Conservation (phyloP, 306 rosid species). For the Ceratonia siliqua region DNA sequence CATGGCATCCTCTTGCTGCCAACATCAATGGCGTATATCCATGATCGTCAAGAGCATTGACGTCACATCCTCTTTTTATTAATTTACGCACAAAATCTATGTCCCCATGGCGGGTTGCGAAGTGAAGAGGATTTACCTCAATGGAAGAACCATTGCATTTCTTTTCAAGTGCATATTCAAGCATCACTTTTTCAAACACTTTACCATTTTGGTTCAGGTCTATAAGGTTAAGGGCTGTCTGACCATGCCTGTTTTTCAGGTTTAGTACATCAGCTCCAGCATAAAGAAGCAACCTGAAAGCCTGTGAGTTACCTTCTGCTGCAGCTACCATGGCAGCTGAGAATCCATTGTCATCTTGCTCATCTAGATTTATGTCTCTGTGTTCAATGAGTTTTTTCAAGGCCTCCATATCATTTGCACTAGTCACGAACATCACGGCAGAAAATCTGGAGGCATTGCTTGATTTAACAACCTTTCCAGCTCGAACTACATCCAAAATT, state of each 20-base stretch:
- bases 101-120: slow-evolving; percentile 47
- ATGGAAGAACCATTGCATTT: slow-evolving; percentile 1
- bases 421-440: slow-evolving; percentile 46
- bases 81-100: slow-evolving; percentile 30
- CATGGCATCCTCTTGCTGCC: slow-evolving; percentile 57
- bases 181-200: slow-evolving; percentile 44
- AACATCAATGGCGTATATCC: slow-evolving; percentile 66
- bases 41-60: slow-evolving; percentile 43
- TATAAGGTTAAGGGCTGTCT: slow-evolving; percentile 46
- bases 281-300: slow-evolving; percentile 49
- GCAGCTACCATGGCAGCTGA: slow-evolving; percentile 67
- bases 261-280: slow-evolving; percentile 55
- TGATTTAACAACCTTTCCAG: slow-evolving; percentile 44
- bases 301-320: slow-evolving; percentile 42
- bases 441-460: slow-evolving; percentile 46
- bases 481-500: slow-evolving; percentile 40
- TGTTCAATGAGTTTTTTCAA: slow-evolving; percentile 50
- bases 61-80: slow-evolving; percentile 41
- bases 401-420: slow-evolving; percentile 43
- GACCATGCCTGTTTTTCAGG: slow-evolving; percentile 47
- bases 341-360: slow-evolving; percentile 59
- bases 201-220: slow-evolving; percentile 38
- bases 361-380: slow-evolving; percentile 38
- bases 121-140: slow-evolving; percentile 47
- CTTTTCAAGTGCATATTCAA: slow-evolving; percentile 40